Evolutionary conservation across 2,329 filamentous ascomycete species (phyloP).

Genomic region (Hysterium pulicare): DNA sequence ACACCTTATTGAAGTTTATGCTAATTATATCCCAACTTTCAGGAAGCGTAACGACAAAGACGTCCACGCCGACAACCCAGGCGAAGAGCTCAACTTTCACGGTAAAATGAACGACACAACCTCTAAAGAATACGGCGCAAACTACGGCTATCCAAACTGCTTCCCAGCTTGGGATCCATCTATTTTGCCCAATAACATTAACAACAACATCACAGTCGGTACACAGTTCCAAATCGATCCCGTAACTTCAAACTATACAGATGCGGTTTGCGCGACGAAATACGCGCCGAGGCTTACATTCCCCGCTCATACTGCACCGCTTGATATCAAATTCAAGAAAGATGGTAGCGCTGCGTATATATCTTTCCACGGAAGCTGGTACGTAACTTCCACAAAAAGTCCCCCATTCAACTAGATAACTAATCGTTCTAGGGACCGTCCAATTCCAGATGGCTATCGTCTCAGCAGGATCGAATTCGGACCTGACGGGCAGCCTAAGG

Average conservation of each 20-base stretch:
- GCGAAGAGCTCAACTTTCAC: conserved; percentile 66
- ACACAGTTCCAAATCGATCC: conserved; percentile 1
- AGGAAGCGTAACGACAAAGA: conserved; percentile 51
- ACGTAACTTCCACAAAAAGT: not conserved
- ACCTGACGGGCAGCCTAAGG: not conserved
- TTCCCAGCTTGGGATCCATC: conserved; percentile 57
- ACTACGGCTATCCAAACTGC: conserved; percentile 66
- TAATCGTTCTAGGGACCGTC: conserved; percentile 4
- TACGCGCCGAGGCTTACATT: conserved; percentile 1
- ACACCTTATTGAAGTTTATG: too few relatives aligned
- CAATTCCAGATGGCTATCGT: conserved; percentile 1
- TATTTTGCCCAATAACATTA: not conserved
- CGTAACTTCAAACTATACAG: not conserved
- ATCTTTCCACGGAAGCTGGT: conserved; percentile 4
- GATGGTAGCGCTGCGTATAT: conserved; percentile 3
- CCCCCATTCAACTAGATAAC: not conserved
- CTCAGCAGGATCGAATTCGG: not conserved
- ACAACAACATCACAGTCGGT: conserved; percentile 1
- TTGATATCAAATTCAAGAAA: conserved; percentile 2
- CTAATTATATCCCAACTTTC: too few relatives aligned
- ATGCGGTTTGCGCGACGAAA: not conserved
- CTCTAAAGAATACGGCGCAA: conserved; percentile 38
- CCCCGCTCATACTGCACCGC: conserved; percentile 1
- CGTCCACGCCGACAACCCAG: conserved; percentile 62
- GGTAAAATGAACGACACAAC: conserved; percentile 50